Evolutionary conservation across 106 monocot species (phyloP), one percentile per base, ranked within the genome.

Genomic region (Posidonia australis): DNA sequence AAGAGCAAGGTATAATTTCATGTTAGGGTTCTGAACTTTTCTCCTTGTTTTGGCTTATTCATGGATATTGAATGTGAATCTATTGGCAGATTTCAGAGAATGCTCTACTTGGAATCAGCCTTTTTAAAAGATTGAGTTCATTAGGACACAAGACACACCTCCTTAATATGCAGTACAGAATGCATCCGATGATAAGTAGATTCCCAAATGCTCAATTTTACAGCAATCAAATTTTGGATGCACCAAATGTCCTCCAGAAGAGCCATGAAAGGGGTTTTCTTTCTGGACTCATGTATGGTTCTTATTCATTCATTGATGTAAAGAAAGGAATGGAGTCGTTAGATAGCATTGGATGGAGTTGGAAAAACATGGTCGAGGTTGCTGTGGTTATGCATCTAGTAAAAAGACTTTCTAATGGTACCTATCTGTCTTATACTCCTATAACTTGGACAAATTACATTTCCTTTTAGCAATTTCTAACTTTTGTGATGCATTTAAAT

Each of bases 171-270:
- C n/a, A n/a, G n/a, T n/a, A n/a, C n/a, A 71, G 82, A 44, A 83
- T 72, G 82, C 78, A 75, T 29, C 75, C 72, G 1, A 65, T 58
- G 10, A 81, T 81, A 0, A 77, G 77, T 10, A 41, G 9, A 67
- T 83, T 90, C 67, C 89, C 85, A 6, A 86, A 74, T 66, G 18
- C 52, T 14, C 30, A 17, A 9, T 82, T 89, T 58, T 89, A 89
- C 51, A 10, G 27, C 1, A 70, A 62, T 1, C 23, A 49, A 47
- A 70, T 89, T 74, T 44, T 55, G 36, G 69, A 77, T 44, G 19
- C 21, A 48, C 26, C 77, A 72, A n/a, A n/a, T n/a, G n/a, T n/a
- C n/a, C n/a, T n/a, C n/a, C n/a, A n/a, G n/a, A n/a, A n/a, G n/a
- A n/a, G n/a, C n/a, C n/a, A n/a, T n/a, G 14, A 46, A 16, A 46